A percentile compares a stretch with the other conserved stretches of the same genome.
Conservation (phyloP, 139 green algal genomes). For the Diplosphaera chodatii region DNA sequence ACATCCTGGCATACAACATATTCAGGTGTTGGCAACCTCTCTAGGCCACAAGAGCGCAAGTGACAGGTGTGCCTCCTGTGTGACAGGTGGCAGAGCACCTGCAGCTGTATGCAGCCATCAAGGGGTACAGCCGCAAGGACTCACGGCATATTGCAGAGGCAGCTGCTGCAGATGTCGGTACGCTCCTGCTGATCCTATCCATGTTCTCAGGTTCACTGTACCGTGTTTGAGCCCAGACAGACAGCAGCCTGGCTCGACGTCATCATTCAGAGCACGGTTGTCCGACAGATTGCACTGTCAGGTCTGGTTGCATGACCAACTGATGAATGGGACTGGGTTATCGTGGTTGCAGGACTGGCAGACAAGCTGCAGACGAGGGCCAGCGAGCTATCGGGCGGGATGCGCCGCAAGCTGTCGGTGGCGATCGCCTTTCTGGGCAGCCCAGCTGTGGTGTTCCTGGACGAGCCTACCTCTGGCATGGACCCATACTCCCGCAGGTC, state of each 20-base stretch:
- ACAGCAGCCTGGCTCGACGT: no score
- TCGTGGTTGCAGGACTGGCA: slow-evolving; percentile 25
- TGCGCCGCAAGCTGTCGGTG: slow-evolving; percentile 68
- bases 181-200: no score
- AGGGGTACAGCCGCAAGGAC: slow-evolving; percentile 31
- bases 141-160: slow-evolving; percentile 4
- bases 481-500: slow-evolving; percentile 62
- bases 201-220: no score
- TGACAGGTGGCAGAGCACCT: slow-evolving; percentile 63
- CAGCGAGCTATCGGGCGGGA: slow-evolving; percentile 68
- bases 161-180: slow-evolving; percentile 39
- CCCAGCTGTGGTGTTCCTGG: slow-evolving; percentile 43
- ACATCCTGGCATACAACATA: no score
- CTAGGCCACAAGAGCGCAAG: no score
- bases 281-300: no score
- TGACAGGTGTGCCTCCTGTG: no score
- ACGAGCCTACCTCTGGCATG: slow-evolving; percentile 80
- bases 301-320: no score
- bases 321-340: no score
- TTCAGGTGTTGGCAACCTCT: no score
- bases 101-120: slow-evolving; percentile 64
- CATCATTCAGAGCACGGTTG: no score
- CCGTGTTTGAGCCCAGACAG: no score
- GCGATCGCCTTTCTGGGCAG: slow-evolving; percentile 72
- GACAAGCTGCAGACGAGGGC: slow-evolving; percentile 38